These are phyloP conservation scores for Diaporthe citri DNA, from an alignment of 2,329 filamentous ascomycete species.

Conservation along the genomic window DNA sequence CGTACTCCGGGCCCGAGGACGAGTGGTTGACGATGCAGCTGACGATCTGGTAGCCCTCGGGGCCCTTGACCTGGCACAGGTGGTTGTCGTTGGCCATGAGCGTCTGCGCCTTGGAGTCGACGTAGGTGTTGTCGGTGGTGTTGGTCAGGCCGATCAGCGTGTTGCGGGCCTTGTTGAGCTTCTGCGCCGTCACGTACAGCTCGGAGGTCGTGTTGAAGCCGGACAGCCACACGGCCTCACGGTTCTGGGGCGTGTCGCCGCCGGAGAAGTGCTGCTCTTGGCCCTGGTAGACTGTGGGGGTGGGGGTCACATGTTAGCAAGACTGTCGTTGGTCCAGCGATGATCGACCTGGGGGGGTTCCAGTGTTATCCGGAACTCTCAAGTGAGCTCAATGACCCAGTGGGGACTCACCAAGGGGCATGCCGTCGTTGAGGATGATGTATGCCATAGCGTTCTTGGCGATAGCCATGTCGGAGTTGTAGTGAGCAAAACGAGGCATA, in stretches of 20 bases:
- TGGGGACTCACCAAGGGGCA: slow-evolving; percentile 51
- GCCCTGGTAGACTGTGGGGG: slow-evolving; percentile 67
- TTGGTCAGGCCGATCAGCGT: slow-evolving; percentile 58
- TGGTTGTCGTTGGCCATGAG: slow-evolving; percentile 54
- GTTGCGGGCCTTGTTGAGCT: slow-evolving; percentile 64
- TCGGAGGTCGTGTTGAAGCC: slow-evolving; percentile 57
- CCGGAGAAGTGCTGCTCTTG: slow-evolving; percentile 68
- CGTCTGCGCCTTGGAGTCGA: slow-evolving; percentile 52
- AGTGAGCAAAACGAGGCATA: slow-evolving; percentile 64
- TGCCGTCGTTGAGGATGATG: slow-evolving; percentile 71
- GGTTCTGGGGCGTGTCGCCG: slow-evolving; percentile 57
- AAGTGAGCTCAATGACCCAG: background rate
- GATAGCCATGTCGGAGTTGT: slow-evolving; percentile 65
- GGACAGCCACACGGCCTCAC: slow-evolving; percentile 63
- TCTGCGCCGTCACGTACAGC: slow-evolving; percentile 59
- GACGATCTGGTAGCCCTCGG: slow-evolving; percentile 52
- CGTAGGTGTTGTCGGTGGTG: slow-evolving; percentile 51
- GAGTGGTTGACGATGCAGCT: slow-evolving; percentile 57
- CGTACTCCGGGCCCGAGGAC: slow-evolving; percentile 45
- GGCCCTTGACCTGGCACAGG: slow-evolving; percentile 59
- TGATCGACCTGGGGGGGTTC: slow-evolving; percentile 12
- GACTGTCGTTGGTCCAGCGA: background rate
- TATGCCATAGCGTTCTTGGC: slow-evolving; percentile 73
- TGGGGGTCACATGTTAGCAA: slow-evolving; percentile 16
- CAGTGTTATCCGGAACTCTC: background rate